Evolutionary conservation across 1,284 basidiomycete species (phyloP).

Genomic region (Xanthoconium separans): DNA sequence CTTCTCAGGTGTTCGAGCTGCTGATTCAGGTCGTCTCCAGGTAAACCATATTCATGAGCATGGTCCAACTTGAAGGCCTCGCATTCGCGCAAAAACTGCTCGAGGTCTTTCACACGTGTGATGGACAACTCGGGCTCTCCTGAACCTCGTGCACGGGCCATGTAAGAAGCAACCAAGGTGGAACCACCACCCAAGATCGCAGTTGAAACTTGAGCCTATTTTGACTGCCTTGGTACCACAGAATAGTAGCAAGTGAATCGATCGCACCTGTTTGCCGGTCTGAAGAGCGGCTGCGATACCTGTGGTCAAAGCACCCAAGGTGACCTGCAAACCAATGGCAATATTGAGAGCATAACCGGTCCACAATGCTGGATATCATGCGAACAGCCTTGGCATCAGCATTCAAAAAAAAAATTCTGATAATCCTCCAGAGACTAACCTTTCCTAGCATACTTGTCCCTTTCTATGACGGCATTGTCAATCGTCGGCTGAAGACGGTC

Average conservation of each 20-base stretch:
- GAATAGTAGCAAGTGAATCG: not conserved
- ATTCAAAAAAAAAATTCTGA: not conserved
- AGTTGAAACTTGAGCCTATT: slow-evolving; percentile 26
- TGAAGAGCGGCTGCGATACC: slow-evolving; percentile 54
- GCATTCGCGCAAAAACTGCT: slow-evolving; percentile 62
- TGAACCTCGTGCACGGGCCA: slow-evolving; percentile 65
- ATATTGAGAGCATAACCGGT: slow-evolving; percentile 54
- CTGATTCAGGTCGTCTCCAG: slow-evolving; percentile 7
- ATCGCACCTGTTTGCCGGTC: slow-evolving; percentile 36
- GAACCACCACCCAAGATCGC: slow-evolving; percentile 48
- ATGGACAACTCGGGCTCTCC: slow-evolving; percentile 63
- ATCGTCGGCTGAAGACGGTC: slow-evolving; percentile 48
- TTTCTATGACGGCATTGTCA: slow-evolving; percentile 38
- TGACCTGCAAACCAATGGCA: slow-evolving; percentile 55
- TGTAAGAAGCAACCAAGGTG: slow-evolving; percentile 66
- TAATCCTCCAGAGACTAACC: slow-evolving; percentile 15
- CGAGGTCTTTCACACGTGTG: slow-evolving; percentile 53
- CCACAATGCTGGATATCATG: slow-evolving; percentile 38
- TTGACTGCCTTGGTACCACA: not conserved
- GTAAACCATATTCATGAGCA: slow-evolving; percentile 38
- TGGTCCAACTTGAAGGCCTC: slow-evolving; percentile 56
- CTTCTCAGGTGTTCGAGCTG: slow-evolving; percentile 28
- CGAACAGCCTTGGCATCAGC: slow-evolving; percentile 5
- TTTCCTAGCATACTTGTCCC: slow-evolving; percentile 41
- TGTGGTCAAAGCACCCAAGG: slow-evolving; percentile 67